These are phyloP conservation scores for Erysimum cheiri DNA, from an alignment of 441 rosid genomes.

Conservation along the genomic window DNA sequence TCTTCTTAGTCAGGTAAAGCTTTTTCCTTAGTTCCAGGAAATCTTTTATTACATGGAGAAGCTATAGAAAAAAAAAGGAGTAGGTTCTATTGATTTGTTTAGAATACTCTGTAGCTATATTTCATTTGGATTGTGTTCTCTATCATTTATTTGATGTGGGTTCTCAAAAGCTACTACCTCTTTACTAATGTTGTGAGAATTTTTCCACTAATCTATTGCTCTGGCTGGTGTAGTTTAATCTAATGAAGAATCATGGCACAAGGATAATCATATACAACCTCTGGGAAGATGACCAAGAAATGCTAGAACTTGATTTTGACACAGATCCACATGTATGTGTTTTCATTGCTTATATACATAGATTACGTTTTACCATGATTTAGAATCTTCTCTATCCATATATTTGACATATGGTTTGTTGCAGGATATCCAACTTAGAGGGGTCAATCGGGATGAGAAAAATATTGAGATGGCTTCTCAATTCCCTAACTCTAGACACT, in stretches of 20 bases:
- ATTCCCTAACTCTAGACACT: conserved; percentile 68
- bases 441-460: conserved; percentile 74
- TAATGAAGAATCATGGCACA: conserved; percentile 78
- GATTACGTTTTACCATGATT: neutral
- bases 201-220: conserved; percentile 19
- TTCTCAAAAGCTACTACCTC: neutral
- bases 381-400: conserved; percentile 14
- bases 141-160: conserved; percentile 11
- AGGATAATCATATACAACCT: conserved; percentile 85
- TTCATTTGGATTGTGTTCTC: conserved; percentile 10
- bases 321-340: conserved; percentile 63
- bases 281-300: conserved; percentile 93
- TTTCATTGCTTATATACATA: conserved; percentile 8
- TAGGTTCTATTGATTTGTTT: neutral
- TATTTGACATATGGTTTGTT: conserved; percentile 10
- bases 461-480: conserved; percentile 64
- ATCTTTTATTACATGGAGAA: neutral
- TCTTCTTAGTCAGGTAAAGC: conserved; percentile 78
- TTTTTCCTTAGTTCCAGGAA: neutral
- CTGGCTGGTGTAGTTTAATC: conserved; percentile 50
- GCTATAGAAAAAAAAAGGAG: neutral
- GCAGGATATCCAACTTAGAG: conserved; percentile 89
- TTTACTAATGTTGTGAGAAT: conserved; percentile 7
- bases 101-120: neutral
- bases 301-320: conserved; percentile 84